phyloP scores from a whole-genome alignment of 345 rosid genomes.

The Syzygium aqueum region DNA sequence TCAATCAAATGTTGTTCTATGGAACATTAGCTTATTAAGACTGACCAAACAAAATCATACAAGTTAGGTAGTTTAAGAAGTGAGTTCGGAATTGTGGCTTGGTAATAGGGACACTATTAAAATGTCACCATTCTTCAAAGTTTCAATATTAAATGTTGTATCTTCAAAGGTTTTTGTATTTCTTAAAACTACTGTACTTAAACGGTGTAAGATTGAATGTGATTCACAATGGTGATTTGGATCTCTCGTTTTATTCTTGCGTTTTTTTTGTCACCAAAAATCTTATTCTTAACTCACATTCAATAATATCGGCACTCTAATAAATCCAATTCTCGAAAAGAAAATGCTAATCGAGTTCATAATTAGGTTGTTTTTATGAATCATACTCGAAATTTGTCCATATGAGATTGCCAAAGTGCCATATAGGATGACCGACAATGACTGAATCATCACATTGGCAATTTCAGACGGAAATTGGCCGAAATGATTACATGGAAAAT shows the following conservation, averaged over 20 bases:
- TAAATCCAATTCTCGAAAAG: not conserved
- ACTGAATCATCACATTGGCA: too few species aligned
- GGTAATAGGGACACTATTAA: not conserved
- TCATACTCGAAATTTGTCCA: not conserved
- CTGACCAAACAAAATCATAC: not conserved
- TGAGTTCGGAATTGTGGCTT: not conserved
- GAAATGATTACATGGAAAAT: too few species aligned
- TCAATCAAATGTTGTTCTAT: too few species aligned
- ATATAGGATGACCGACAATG: too few species aligned
- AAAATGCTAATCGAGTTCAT: not conserved
- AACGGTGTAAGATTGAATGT: not conserved
- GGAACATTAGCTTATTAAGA: not conserved
- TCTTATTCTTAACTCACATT: not conserved
- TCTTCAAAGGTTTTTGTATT: not conserved
- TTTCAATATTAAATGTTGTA: not conserved
- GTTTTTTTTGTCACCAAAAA: not conserved
- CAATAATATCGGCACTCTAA: not conserved
- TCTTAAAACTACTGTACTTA: not conserved
- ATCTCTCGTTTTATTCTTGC: not conserved
- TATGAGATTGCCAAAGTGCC: too few species aligned
- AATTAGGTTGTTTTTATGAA: accelerated
- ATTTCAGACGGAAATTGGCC: too few species aligned
- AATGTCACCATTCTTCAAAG: not conserved
- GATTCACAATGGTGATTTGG: not conserved
- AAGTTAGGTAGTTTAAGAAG: not conserved